Evolutionary conservation across 768 basidiomycete species (phyloP).

Genomic region (Clitopilus hobsonii): DNA sequence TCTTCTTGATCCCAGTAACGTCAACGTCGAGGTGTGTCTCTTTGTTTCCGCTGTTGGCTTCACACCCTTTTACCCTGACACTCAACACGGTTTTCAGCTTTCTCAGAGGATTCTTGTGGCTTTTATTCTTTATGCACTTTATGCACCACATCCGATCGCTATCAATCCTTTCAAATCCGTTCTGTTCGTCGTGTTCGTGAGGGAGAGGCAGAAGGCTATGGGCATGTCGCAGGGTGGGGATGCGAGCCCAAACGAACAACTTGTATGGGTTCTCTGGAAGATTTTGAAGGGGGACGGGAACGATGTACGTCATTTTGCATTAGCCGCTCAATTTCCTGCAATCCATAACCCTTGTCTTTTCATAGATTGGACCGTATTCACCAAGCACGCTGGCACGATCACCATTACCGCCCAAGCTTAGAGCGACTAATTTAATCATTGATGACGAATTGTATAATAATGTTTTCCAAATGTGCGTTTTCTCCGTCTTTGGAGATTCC

Average conservation of each 20-base stretch:
- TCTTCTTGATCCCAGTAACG: slow-evolving; percentile 49
- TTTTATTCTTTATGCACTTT: slow-evolving; percentile 76
- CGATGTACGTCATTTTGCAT: slow-evolving; percentile 50
- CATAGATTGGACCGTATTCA: slow-evolving; percentile 79
- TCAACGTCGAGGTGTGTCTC: slow-evolving; percentile 43
- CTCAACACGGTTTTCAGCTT: slow-evolving; percentile 34
- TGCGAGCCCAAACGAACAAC: slow-evolving; percentile 62
- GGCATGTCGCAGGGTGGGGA: slow-evolving; percentile 42
- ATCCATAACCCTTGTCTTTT: background rate
- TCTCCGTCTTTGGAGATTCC: background rate
- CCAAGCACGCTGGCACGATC: slow-evolving; percentile 69
- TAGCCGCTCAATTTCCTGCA: background rate
- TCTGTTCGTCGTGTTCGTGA: slow-evolving; percentile 59
- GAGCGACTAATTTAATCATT: slow-evolving; percentile 66
- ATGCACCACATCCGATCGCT: slow-evolving; percentile 73
- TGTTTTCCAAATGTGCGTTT: slow-evolving; percentile 43
- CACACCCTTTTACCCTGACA: slow-evolving; percentile 2
- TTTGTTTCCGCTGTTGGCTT: slow-evolving; percentile 1
- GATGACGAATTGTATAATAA: slow-evolving; percentile 57
- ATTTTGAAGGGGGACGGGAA: slow-evolving; percentile 79
- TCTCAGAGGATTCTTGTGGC: slow-evolving; percentile 73
- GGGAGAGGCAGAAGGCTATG: slow-evolving; percentile 62
- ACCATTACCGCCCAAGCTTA: slow-evolving; percentile 70
- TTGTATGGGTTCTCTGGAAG: slow-evolving; percentile 87
- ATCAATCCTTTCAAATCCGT: slow-evolving; percentile 82